A percentile compares a stretch with the other conserved stretches of the same genome.
Evolutionary conservation across 495 filamentous ascomycete species (phyloP).

Genomic region (Xylaria castorea): DNA sequence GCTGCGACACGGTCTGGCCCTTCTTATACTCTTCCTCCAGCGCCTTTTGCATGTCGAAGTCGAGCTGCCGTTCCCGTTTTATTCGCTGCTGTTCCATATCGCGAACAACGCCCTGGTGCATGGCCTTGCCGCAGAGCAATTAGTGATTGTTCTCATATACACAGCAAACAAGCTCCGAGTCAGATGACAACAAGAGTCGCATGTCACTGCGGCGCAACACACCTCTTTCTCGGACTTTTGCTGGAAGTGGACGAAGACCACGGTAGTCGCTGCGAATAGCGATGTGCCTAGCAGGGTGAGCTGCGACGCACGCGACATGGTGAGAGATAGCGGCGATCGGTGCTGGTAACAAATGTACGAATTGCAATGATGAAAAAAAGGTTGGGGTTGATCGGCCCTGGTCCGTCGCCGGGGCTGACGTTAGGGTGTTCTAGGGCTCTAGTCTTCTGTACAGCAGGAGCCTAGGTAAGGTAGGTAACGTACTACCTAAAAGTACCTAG

Average conservation of each 20-base stretch:
- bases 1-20: slow-evolving; percentile 67
- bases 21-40: slow-evolving; percentile 91
- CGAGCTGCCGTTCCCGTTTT: slow-evolving; percentile 85
- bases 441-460: background rate
- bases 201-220: slow-evolving; percentile 21
- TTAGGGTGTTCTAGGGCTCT: background rate
- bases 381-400: slow-evolving; percentile 1
- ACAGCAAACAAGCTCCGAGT: background rate
- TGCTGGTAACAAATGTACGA: background rate
- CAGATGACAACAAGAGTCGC: slow-evolving; percentile 30
- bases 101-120: slow-evolving; percentile 93
- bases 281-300: slow-evolving; percentile 80
- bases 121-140: slow-evolving; percentile 65
- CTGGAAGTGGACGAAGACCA: slow-evolving; percentile 86
- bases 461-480: no score
- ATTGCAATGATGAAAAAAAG: slow-evolving; percentile 1
- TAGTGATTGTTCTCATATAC: slow-evolving; percentile 20
- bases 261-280: slow-evolving; percentile 74
- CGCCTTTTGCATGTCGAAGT: slow-evolving; percentile 88
- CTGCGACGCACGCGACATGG: slow-evolving; percentile 90
- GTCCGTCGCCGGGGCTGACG: slow-evolving; percentile 4
- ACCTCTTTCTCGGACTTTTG: slow-evolving; percentile 89
- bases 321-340: background rate
- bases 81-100: slow-evolving; percentile 93
- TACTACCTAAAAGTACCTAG: slow-evolving; percentile 6